These are phyloP conservation scores for Yamadazyma songkhlaensis DNA, from an alignment of 1,139 yeast species.

Conservation along the genomic window DNA sequence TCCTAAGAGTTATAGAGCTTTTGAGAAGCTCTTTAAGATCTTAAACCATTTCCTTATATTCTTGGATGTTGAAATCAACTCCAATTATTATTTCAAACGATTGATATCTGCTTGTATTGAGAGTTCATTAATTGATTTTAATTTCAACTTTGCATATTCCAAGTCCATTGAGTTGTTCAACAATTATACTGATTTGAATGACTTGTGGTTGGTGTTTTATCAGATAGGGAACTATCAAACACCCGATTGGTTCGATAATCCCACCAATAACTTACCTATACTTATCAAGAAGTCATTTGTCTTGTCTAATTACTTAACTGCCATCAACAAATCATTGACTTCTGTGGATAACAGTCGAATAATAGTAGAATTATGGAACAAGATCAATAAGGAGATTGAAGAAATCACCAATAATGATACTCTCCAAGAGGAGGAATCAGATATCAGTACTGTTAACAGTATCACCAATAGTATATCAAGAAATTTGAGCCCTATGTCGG, in stretches of 20 bases:
- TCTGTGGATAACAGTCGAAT: slow-evolving; percentile 22
- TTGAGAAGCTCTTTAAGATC: slow-evolving; percentile 40
- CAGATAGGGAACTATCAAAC: slow-evolving; percentile 58
- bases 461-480: too few relatives aligned
- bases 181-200: slow-evolving; percentile 21
- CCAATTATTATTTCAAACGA: slow-evolving; percentile 25
- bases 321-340: slow-evolving; percentile 19
- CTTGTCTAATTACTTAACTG: slow-evolving; percentile 39
- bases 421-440: neutral
- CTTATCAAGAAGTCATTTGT: slow-evolving; percentile 46
- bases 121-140: slow-evolving; percentile 51
- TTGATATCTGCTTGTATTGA: slow-evolving; percentile 55
- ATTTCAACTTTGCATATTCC: slow-evolving; percentile 52
- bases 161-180: slow-evolving; percentile 28
- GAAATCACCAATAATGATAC: slow-evolving; percentile 11
- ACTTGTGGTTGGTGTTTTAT: slow-evolving; percentile 60
- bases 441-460: too few relatives aligned
- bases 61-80: slow-evolving; percentile 13
- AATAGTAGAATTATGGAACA: slow-evolving; percentile 38
- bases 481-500: too few relatives aligned
- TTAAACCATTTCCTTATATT: slow-evolving; percentile 35
- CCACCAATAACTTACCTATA: slow-evolving; percentile 19
- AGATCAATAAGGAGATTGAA: slow-evolving; percentile 27
- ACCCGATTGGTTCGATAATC: slow-evolving; percentile 42
- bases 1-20: slow-evolving; percentile 50